phyloP scores from a whole-genome alignment of 345 rosid species.

The Populus nigra region DNA sequence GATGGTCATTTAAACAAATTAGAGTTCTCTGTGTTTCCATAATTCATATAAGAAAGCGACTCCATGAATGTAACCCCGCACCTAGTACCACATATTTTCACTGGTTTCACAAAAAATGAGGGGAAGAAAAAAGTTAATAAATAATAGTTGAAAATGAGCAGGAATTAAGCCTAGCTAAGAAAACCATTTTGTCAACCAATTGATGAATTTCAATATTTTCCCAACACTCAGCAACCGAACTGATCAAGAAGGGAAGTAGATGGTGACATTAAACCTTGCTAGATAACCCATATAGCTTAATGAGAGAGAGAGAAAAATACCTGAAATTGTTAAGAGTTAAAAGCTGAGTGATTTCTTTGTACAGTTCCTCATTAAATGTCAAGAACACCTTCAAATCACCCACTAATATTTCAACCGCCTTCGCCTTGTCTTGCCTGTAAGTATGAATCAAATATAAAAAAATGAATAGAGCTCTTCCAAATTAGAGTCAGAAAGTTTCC shows the following conservation, averaged over 20 bases:
- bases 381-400: slow-evolving; percentile 83
- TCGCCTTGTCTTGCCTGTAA: slow-evolving; percentile 71
- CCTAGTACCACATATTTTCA: background rate
- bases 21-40: background rate
- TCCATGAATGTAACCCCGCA: background rate
- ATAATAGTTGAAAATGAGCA: background rate
- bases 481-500: background rate
- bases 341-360: slow-evolving; percentile 88
- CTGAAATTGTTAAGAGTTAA: slow-evolving; percentile 79
- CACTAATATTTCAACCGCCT: slow-evolving; percentile 78
- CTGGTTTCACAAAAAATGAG: background rate
- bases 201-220: background rate
- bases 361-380: slow-evolving; percentile 80
- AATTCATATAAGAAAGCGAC: background rate
- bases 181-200: background rate
- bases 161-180: slow-evolving; percentile 2
- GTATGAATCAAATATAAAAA: background rate
- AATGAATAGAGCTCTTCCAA: slow-evolving; percentile 1
- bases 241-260: background rate
- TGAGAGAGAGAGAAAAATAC: slow-evolving; percentile 26
- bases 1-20: background rate
- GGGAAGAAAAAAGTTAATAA: background rate
- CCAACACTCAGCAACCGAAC: slow-evolving; percentile 2
- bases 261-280: slow-evolving; percentile 1
- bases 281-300: slow-evolving; percentile 3